Percentiles rank a stretch among this genome's conserved stretches.
Evolutionary conservation across 176 grass and related monocot genomes (phyloP).

Genomic region (Carex cristatella): DNA sequence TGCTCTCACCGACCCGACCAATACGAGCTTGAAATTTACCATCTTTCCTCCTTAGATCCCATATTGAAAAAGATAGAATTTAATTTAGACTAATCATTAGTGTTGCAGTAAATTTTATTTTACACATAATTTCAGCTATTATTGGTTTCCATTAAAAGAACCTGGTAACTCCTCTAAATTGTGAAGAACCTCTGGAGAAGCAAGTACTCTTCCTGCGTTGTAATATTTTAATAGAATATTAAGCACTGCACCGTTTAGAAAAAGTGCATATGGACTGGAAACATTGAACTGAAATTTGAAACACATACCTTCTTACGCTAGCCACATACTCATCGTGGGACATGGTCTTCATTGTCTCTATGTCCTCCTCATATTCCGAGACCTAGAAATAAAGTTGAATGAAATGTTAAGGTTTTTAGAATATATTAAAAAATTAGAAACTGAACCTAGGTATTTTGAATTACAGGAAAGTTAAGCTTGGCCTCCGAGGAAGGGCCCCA

Average conservation of each 20-base stretch:
- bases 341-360: constrained; percentile 82
- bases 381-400: constrained; percentile 24
- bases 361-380: constrained; percentile 78
- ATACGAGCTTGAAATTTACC: constrained; percentile 97
- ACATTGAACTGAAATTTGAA: background rate
- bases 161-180: constrained; percentile 90
- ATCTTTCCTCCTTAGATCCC: constrained; percentile 63
- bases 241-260: background rate
- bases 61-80: constrained; percentile 25
- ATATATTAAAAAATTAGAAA: constrained; percentile 4
- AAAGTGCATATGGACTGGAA: background rate
- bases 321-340: constrained; percentile 88
- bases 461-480: constrained; percentile 90
- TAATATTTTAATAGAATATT: constrained; percentile 2
- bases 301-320: constrained; percentile 69
- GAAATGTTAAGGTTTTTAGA: background rate
- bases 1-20: constrained; percentile 80
- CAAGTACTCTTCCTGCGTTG: constrained; percentile 81
- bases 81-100: constrained; percentile 2
- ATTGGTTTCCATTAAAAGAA: constrained; percentile 25
- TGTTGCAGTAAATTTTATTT: constrained; percentile 17
- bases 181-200: constrained; percentile 95
- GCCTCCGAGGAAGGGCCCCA: constrained; percentile 56
- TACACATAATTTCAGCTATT: constrained; percentile 4
- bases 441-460: constrained; percentile 17